Evolutionary conservation across 2,329 filamentous ascomycete genomes (phyloP).

Genomic region (Epicoccum nigrum): DNA sequence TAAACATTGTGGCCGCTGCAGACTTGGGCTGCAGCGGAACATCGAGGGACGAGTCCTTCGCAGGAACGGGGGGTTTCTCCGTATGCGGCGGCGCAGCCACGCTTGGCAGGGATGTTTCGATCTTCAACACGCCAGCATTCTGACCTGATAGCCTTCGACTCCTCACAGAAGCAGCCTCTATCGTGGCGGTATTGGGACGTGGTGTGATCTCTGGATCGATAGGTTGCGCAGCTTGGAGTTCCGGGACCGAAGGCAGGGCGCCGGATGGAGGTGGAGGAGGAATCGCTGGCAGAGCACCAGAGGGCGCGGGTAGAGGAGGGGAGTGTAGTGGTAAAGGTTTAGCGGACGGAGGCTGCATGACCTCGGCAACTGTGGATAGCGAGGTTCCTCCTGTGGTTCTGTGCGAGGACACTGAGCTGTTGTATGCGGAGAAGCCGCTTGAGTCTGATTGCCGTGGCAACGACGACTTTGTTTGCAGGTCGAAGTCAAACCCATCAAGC

Average conservation of each 20-base stretch:
- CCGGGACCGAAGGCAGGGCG: conserved; percentile 38
- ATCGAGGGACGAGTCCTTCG: conserved; percentile 42
- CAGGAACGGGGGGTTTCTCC: conserved; percentile 40
- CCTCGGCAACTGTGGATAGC: conserved; percentile 76
- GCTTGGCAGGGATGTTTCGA: conserved; percentile 69
- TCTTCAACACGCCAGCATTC: conserved; percentile 82
- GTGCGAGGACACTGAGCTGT: conserved; percentile 77
- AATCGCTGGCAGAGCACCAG: conserved; percentile 38
- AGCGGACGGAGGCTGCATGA: conserved; percentile 50
- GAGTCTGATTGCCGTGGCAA: conserved; percentile 81
- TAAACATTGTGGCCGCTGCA: conserved; percentile 40
- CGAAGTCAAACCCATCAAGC: conserved; percentile 82
- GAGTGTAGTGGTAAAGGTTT: conserved; percentile 40
- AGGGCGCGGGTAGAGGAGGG: conserved; percentile 38
- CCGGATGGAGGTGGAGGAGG: conserved; percentile 32
- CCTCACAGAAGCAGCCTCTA: conserved; percentile 61
- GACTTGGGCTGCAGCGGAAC: conserved; percentile 45
- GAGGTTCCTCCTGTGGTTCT: conserved; percentile 71
- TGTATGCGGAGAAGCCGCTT: conserved; percentile 82
- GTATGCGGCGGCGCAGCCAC: conserved; percentile 43
- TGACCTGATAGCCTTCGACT: conserved; percentile 80
- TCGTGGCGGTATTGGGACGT: conserved; percentile 31
- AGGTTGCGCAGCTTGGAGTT: conserved; percentile 33
- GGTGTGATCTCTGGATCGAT: conserved; percentile 37
- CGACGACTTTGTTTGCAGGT: conserved; percentile 68